Base-by-base conservation (phyloP, 2,329 filamentous ascomycete genomes). In the Exophiala oligosperma region DNA sequence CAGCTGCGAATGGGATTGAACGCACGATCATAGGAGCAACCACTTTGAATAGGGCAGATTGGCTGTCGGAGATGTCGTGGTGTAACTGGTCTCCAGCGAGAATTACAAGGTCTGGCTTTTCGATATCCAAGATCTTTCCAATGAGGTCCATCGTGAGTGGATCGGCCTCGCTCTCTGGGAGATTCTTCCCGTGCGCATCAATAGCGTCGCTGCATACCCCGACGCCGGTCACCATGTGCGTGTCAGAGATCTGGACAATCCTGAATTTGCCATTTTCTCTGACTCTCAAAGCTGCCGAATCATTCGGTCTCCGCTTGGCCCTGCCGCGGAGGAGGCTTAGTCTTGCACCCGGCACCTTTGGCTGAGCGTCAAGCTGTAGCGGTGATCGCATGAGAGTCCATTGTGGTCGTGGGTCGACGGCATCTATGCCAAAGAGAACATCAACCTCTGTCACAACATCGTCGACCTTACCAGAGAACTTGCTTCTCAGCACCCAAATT, bases 311-410 rank as follows among this genome's bases (percentile, higher is more conserved):
- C 37, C 67, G 59, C 57, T 64, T 67, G 49, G 49, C 24, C 49
- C 49, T 52, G 49, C 49, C 49, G 29, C 40, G 49, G 57, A 65
- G 69, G 64, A 75, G 58, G 57, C 57, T 74, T 52, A 76, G 66
- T 68, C 70, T 73, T 67, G 71, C 69, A 64, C 69, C 70, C 40
- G 72, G 70, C 64, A 71, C 64, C 56, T 72, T 53, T 62, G 68
- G 65, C 48, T 66, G 63, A 66, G 60, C 57, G 53, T 71, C 52
- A 35, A 77, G 68, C 60, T 73, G 68, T 54, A 76, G 73, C 58
- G 73, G 61, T 65, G 60, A 64, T 68, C 24, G 63, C 60, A 73
- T 67, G 48, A 74, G 70, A 67, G 64, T 56, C 69, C 70, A 72
- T 57, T 69, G 62, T 60, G 70, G 67, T 61, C 70, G 69, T 52